Evolutionary conservation across 192 early-diverging fungal genomes (phyloP), one percentile per base, ranked within the genome.

Genomic region (Podila epigama): DNA sequence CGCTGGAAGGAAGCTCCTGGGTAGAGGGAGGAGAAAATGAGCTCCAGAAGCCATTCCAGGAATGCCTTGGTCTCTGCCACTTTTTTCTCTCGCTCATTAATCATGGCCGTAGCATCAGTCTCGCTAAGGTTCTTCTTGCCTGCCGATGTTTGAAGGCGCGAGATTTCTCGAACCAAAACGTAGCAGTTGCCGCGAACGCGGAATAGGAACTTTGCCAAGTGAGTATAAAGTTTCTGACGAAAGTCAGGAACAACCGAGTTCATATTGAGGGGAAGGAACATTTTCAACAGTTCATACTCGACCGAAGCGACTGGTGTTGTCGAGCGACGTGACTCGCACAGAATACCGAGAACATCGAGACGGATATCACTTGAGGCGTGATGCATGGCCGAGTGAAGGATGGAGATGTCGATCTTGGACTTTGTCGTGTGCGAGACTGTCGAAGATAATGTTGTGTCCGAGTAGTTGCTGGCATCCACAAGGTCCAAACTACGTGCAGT

Each of bases 171-270:
- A 68, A 62, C 81, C 64, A 56, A 60, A 32, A 69, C 73, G 44
- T 82, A 86, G 27, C 81, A 34, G 50, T 84, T 88, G 5, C 84
- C 84, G 31, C 82, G 79, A 57, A 94, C 79, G n/a, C 90, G 83
- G 13, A 82, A 75, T 32, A 91, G 82, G 31, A 94, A 70, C 48
- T 87, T 83, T 8, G 85, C 86, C 32, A 91, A 58, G 48, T 88
- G 80, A 13, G 85, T 84, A 36, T 81, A 83, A 44, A 94, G 79
- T 60, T 88, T 88, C 79, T 95, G 93, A 12, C 95, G 87, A 78
- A 94, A 95, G 39, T 95, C 94, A 0, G 93, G 90, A 25, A 89
- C 89, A 25, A 90, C 89, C 16, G 85, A 87, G 40, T 89, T 91
- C 51, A 89, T 59, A 61, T 93, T 94, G 16, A 89, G 86, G 0